phyloP scores from a whole-genome alignment of 805 yeast species.

The Vanderwaltozyma yarrowii region DNA sequence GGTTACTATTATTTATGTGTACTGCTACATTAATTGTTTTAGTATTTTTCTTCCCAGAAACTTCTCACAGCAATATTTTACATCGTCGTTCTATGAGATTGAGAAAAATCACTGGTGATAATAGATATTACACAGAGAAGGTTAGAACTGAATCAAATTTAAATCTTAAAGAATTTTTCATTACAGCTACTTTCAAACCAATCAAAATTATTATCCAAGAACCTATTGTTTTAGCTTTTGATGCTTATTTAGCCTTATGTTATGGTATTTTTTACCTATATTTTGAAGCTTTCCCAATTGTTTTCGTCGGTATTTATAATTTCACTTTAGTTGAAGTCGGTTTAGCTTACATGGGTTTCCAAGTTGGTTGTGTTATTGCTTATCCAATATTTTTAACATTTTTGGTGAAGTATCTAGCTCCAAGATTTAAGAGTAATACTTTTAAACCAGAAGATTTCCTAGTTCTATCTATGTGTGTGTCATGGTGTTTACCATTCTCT shows the following conservation, averaged over 20 bases:
- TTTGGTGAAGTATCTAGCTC: constrained; percentile 21
- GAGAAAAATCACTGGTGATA: constrained; percentile 40
- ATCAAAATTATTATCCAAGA: constrained; percentile 39
- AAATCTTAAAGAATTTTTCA: constrained; percentile 12
- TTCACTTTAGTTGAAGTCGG: constrained; percentile 42
- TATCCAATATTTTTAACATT: constrained; percentile 21
- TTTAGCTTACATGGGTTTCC: constrained; percentile 29
- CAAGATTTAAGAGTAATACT: constrained; percentile 18
- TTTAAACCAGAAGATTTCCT: constrained; percentile 35
- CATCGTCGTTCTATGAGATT: constrained; percentile 37
- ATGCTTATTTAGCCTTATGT: constrained; percentile 40
- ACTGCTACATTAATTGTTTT: constrained; percentile 32
- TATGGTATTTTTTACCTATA: constrained; percentile 46
- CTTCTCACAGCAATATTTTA: constrained; percentile 36
- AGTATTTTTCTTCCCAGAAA: constrained; percentile 39
- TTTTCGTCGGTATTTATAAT: constrained; percentile 34
- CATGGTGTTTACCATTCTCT: constrained; percentile 34
- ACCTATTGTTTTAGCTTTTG: constrained; percentile 46
- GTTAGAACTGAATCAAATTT: constrained; percentile 27
- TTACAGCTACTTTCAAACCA: constrained; percentile 38
- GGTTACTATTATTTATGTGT: constrained; percentile 37
- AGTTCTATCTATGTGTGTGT: constrained; percentile 34
- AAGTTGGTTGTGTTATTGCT: constrained; percentile 38
- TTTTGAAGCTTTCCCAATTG: constrained; percentile 55
- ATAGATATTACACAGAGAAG: constrained; percentile 34